Conservation (phyloP, 208 protist genomes). For the Leishmania mexicana region DNA sequence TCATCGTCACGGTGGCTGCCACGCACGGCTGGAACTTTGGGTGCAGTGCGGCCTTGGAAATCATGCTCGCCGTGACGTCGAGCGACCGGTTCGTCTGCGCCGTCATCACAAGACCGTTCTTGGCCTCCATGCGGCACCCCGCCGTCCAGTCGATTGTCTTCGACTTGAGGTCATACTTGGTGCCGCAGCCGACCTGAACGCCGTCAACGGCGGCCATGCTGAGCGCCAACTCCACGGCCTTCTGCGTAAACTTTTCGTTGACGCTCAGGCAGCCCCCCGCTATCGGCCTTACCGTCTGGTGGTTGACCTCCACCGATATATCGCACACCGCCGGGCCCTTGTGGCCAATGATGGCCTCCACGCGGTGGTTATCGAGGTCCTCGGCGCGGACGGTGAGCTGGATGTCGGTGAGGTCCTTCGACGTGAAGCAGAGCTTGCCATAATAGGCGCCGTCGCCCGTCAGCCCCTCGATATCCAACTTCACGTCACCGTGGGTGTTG, state of each 20-base stretch:
- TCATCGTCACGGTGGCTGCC: constrained; percentile 31
- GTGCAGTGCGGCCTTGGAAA: constrained; percentile 38
- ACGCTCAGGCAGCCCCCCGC: constrained; percentile 34
- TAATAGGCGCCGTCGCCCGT: constrained; percentile 27
- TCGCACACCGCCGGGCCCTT: constrained; percentile 41
- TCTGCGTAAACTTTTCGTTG: constrained; percentile 65
- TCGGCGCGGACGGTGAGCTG: constrained; percentile 45
- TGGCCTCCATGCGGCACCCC: constrained; percentile 40
- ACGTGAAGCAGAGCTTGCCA: constrained; percentile 52
- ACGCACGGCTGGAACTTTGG: constrained; percentile 36
- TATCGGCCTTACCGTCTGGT: constrained; percentile 31
- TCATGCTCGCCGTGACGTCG: constrained; percentile 38
- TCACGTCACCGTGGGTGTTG: constrained; percentile 39
- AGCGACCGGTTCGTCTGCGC: constrained; percentile 49
- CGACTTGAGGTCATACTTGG: constrained; percentile 52
- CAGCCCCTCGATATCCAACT: constrained; percentile 53
- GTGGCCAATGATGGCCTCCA: constrained; percentile 46
- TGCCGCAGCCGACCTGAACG: constrained; percentile 56
- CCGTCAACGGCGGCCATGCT: constrained; percentile 38
- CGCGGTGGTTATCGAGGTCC: constrained; percentile 44
- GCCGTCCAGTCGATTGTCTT: constrained; percentile 55
- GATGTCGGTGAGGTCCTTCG: constrained; percentile 30
- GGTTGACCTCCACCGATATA: constrained; percentile 46
- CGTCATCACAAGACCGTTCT: constrained; percentile 32
- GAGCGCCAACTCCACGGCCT: constrained; percentile 55